phyloP scores from a whole-genome alignment of 1,284 basidiomycete genomes.

The Malassezia obtusa region DNA sequence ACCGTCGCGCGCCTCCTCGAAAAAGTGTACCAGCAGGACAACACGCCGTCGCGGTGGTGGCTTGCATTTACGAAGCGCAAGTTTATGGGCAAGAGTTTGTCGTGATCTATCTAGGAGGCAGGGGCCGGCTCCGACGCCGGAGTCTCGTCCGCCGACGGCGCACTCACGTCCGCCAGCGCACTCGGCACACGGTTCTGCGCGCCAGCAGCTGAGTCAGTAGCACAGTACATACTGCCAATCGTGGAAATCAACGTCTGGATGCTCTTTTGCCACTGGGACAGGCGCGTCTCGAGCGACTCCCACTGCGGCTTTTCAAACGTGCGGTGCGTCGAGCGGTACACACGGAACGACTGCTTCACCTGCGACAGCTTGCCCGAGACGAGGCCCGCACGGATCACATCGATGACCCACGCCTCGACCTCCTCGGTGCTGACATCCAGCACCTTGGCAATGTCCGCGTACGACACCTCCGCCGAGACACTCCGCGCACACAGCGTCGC shows the following conservation, averaged over 20 bases:
- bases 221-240: conserved; percentile 9
- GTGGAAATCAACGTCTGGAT: conserved; percentile 31
- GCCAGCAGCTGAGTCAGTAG: background rate
- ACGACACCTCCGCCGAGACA: conserved; percentile 37
- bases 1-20: conserved; percentile 75
- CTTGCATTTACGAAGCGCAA: conserved; percentile 70
- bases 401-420: conserved; percentile 48
- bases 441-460: conserved; percentile 28
- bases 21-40: conserved; percentile 66
- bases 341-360: conserved; percentile 37
- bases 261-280: conserved; percentile 38
- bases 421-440: conserved; percentile 26
- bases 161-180: background rate
- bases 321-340: conserved; percentile 39
- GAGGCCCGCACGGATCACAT: conserved; percentile 45
- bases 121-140: background rate
- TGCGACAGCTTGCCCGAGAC: conserved; percentile 43
- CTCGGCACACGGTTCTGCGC: conserved; percentile 1
- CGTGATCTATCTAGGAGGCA: background rate
- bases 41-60: conserved; percentile 98
- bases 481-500: conserved; percentile 36
- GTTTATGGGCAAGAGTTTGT: conserved; percentile 46
- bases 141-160: background rate
- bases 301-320: conserved; percentile 42
- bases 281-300: conserved; percentile 31